Evolutionary conservation across 331 rosid species (phyloP), one percentile per base, ranked within the genome.

Genomic region (Prunus yedoensis): DNA sequence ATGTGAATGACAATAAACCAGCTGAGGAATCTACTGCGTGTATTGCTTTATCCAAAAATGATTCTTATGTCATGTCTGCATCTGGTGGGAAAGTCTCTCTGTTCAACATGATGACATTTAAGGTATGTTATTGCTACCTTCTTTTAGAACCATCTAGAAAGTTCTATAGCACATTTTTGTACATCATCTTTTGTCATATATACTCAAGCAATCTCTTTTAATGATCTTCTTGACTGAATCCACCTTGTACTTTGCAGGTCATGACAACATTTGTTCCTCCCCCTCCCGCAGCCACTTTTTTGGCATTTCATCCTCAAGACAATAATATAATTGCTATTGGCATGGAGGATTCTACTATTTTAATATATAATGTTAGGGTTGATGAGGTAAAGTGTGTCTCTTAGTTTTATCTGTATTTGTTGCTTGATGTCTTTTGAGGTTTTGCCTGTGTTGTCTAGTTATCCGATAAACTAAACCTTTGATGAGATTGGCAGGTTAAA

Each of bases 281-380:
- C 23, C 87, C 87, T 52, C 87, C 87, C 4, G 84, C 87, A 9
- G 87, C 84, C 4, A 83, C 87, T 35, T 83, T 83, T 73, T 77
- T 83, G 77, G 87, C 87, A 47, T 83, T 83, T 64, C 87, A 83
- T 71, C 87, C 87, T 21, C 84, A 83, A 80, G 87, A 83, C 59
- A 83, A 83, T 60, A 83, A 83, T 57, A 83, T 83, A 66, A 81
- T 83, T 73, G 87, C 87, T 23, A 78, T 83, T 54, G 87, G 87
- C 73, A 83, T 83, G 87, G 87, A 83, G 70, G 87, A 83, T 75
- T 83, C 87, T 57, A 60, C 87, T 27, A 83, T 83, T 62, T 80
- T 80, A 64, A 83, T 83, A 28, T 83, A 80, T 32, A 83, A 83
- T 73, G 87, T 83, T 32, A 80, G 87, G 81, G 84, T 83, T 63